Evolutionary conservation across 768 basidiomycete species (phyloP).

Genomic region (Auriscalpium vulgare): DNA sequence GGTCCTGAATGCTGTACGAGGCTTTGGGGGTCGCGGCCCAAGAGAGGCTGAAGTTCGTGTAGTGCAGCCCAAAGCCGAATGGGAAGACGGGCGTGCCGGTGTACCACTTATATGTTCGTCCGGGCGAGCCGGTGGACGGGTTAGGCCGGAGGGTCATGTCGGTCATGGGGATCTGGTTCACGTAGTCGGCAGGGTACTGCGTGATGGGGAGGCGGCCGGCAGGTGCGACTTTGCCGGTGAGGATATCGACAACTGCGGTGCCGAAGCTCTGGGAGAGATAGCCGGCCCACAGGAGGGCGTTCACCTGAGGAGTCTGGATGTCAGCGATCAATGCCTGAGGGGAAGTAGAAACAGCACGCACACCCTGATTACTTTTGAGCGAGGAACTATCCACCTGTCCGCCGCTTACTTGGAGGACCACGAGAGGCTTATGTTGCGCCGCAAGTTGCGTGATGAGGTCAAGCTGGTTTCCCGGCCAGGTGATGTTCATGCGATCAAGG

Average conservation of each 20-base stretch:
- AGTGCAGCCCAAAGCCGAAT: conserved; percentile 50
- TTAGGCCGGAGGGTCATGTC: conserved; percentile 49
- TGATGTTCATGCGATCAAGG: conserved; percentile 37
- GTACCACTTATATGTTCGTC: conserved; percentile 54
- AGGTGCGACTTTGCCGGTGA: conserved; percentile 43
- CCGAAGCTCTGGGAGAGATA: conserved; percentile 52
- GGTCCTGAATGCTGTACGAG: conserved; percentile 33
- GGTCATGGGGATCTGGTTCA: conserved; percentile 43
- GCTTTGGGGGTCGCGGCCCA: conserved; percentile 27
- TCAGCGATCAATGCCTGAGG: neutral
- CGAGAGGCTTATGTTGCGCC: conserved; percentile 38
- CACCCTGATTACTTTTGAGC: conserved; percentile 31
- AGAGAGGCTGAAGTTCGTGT: conserved; percentile 37
- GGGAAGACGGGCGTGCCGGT: conserved; percentile 40
- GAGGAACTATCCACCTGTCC: conserved; percentile 45
- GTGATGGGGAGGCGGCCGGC: conserved; percentile 47
- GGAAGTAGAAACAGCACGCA: neutral
- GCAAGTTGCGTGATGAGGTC: conserved; percentile 38
- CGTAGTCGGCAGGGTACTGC: conserved; percentile 44
- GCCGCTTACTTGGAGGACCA: conserved; percentile 49
- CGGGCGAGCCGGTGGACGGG: conserved; percentile 31
- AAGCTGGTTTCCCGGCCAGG: conserved; percentile 51
- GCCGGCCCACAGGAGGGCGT: conserved; percentile 47
- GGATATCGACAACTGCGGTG: conserved; percentile 42
- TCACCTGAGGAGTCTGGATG: conserved; percentile 21